Percentiles rank a stretch among this genome's conserved stretches.
Conservation (phyloP, 164 flowering plant species). For the Macadamia tetraphylla region DNA sequence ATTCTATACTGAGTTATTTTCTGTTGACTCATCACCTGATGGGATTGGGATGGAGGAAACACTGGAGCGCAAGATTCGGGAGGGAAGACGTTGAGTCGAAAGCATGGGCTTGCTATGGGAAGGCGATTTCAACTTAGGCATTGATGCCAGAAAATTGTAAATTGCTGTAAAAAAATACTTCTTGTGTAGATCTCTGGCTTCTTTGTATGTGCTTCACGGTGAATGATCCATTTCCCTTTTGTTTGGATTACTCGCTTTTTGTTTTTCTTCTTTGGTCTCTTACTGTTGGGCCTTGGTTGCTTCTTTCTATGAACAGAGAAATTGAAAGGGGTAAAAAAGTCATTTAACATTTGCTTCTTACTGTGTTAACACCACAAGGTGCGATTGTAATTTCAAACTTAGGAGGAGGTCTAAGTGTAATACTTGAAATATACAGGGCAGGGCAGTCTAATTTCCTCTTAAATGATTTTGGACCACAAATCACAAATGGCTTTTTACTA, state of each 20-base stretch:
- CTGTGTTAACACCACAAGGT: too few relatives aligned
- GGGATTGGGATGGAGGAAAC: conserved; percentile 34
- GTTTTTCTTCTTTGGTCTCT: too few relatives aligned
- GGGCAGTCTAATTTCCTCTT: too few relatives aligned
- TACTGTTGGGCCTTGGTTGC: neutral
- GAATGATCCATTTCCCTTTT: too few relatives aligned
- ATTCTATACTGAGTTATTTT: neutral
- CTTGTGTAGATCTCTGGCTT: neutral
- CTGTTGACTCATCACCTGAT: conserved; percentile 29
- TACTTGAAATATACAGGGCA: too few relatives aligned
- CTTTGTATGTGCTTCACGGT: too few relatives aligned
- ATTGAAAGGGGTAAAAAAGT: too few relatives aligned
- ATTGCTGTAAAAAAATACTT: neutral
- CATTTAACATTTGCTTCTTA: too few relatives aligned
- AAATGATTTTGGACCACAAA: too few relatives aligned
- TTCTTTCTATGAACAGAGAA: neutral
- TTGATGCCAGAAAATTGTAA: conserved; percentile 2
- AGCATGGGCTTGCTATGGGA: conserved; percentile 62
- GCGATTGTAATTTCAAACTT: too few relatives aligned
- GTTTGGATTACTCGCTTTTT: neutral
- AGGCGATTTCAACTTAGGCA: conserved; percentile 41
- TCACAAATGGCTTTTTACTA: too few relatives aligned
- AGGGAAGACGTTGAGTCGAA: conserved; percentile 44
- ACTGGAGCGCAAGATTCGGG: conserved; percentile 43
- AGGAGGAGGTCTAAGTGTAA: too few relatives aligned